Evolutionary conservation across 2,329 filamentous ascomycete genomes (phyloP), one percentile per base, ranked within the genome.

Genomic region (Fusarium sp.): DNA sequence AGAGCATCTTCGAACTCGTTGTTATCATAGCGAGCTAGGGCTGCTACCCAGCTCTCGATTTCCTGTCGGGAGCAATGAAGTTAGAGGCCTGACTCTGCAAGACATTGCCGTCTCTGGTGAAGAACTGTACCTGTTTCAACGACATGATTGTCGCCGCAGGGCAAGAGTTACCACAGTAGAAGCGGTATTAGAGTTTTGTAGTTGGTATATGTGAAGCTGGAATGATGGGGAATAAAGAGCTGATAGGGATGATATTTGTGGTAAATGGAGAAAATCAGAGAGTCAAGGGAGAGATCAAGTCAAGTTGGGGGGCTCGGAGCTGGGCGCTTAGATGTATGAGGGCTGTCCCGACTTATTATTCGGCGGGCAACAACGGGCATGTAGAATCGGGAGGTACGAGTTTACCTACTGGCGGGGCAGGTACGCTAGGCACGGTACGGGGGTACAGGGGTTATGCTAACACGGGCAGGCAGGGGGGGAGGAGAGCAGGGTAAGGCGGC

Each of bases 31-130:
- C 89, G 89, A 70, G 82, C 88, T 51, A 99, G 87, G 77, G 95
- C 95, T 75, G 89, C 83, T 67, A 98, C 95, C 95, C 95, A 99
- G 45, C 92, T 96, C 80, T 98, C 94, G 77, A 99, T 99, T 90
- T 99, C 95, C 93, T 96, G 63, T 57, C 35, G 38, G 8, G 36
- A 49, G n/a, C 2, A 46, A 42, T 48, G 27, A 19, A 43, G 52
- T 68, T 48, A 70, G 66, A 57, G 42, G 59, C 21, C 54, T 47
- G 51, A 44, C 23, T 15, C 19, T n/a, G 27, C 42, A 53, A 37
- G 53, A 27, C 43, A 54, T 61, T n/a, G 19, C 33, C 9, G 27
- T 13, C 44, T 29, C 23, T 27, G 29, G 43, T 35, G 37, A 42
- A 42, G 11, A n/a, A 49, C 71, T 76, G 59, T 76, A 86, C 84